phyloP scores from a whole-genome alignment of 441 rosid genomes.

The Sinapis alba region DNA sequence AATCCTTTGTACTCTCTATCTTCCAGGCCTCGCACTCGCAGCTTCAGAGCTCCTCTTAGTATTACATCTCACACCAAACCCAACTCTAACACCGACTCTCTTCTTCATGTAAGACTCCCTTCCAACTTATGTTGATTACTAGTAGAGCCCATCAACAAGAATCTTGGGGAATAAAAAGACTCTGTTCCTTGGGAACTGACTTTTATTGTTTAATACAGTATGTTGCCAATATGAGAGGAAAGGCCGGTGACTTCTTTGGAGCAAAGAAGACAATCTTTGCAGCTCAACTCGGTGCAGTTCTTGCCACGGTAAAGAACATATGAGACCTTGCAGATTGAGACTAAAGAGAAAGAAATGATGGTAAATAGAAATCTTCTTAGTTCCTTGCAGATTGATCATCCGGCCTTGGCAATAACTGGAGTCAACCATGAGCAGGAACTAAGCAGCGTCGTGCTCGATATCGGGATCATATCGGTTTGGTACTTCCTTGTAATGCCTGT shows the following conservation, averaged over 20 bases:
- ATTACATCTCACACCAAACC: constrained; percentile 39
- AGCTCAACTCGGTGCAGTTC: constrained; percentile 59
- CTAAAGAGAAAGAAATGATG: background rate
- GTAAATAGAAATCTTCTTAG: constrained; percentile 5
- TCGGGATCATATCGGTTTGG: constrained; percentile 56
- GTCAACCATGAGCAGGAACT: constrained; percentile 69
- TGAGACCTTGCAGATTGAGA: background rate
- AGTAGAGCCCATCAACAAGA: background rate
- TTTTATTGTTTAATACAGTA: constrained; percentile 33
- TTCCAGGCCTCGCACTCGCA: constrained; percentile 37
- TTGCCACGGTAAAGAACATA: constrained; percentile 51
- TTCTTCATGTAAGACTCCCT: constrained; percentile 3
- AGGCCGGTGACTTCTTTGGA: constrained; percentile 24
- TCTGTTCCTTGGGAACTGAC: background rate
- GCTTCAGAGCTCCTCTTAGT: constrained; percentile 23
- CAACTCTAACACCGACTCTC: constrained; percentile 21
- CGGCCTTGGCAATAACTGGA: constrained; percentile 82
- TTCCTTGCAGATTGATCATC: constrained; percentile 54
- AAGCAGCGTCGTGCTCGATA: constrained; percentile 45
- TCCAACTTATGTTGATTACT: background rate
- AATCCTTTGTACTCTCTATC: constrained; percentile 52
- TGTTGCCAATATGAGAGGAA: constrained; percentile 37
- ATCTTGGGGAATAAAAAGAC: background rate
- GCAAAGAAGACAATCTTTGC: constrained; percentile 51
- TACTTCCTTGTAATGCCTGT: constrained; percentile 83